Base-by-base conservation (phyloP, 495 filamentous ascomycete species). In the Cryomyces antarcticus region DNA sequence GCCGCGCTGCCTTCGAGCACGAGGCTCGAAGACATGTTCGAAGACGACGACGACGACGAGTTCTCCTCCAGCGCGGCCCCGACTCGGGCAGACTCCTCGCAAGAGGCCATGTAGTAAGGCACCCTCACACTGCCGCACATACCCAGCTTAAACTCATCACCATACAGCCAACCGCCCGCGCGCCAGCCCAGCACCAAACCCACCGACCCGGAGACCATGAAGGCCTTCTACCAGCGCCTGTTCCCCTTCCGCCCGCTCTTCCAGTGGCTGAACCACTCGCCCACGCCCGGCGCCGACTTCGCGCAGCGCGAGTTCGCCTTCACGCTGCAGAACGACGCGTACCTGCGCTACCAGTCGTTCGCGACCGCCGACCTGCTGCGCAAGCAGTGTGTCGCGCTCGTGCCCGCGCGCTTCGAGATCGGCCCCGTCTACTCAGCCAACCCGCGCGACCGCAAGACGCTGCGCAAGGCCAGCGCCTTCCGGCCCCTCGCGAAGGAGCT, bases 191-290 rank as follows among this genome's bases (percentile, higher is more conserved):
- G 45, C 42, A 43, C 55, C 6, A 57, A 52, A 7, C 61, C 61
- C 40, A 78, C 80, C 1, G 82, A 93, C 49, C 73, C 80, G 5
- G 82, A 86, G 51, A 66, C 87, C 10, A 80, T 96, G 75, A 71
- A 80, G 45, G 77, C 74, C 29, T 99, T 94, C 61, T 99, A 99
- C 54, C 82, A 92, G 55, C 83, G 89, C 35, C 72, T 96, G 33
- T 96, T 96, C 57, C 89, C 89, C 6, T 99, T 92, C 66, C 78
- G 89, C 30, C 78, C 82, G 50, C 75, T 95, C 27, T 96, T 95
- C 62, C 87, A 95, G 59, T 99, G 89, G 89, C 72, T 99, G 12
- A 96, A 96, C 55, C 89, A 99, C 58, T 82, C 81, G 38, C 76
- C 86, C 28, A 69, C 74, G 5, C 89, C 92, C 0, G 77, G 78